A percentile compares a stretch with the other conserved stretches of the same genome.
These are phyloP conservation scores for Pestalotiopsis sp. DNA, from an alignment of 2,329 filamentous ascomycete species.

Conservation along the genomic window DNA sequence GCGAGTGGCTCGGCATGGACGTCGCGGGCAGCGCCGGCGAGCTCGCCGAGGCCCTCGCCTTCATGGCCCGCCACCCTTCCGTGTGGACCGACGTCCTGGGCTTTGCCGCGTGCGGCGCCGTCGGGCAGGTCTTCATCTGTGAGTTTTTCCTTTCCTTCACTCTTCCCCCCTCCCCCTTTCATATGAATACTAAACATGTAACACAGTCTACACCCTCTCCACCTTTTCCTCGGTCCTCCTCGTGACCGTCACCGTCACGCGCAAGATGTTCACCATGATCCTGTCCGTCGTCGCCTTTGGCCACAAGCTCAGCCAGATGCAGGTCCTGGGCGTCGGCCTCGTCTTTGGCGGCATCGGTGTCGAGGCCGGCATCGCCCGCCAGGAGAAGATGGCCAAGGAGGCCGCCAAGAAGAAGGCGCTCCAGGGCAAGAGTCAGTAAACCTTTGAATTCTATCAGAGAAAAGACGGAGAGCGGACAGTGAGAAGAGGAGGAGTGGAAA, in stretches of 20 bases:
- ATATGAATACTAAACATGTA: background rate
- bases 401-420: constrained; percentile 55
- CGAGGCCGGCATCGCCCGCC: constrained; percentile 79
- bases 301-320: constrained; percentile 82
- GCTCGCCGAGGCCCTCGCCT: constrained; percentile 76
- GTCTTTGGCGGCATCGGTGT: constrained; percentile 96
- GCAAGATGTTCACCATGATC: constrained; percentile 99
- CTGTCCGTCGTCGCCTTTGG: constrained; percentile 94
- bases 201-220: constrained; percentile 81
- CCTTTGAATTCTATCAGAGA: background rate
- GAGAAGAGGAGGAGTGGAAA: background rate
- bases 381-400: constrained; percentile 84
- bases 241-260: constrained; percentile 94
- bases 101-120: constrained; percentile 86
- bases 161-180: background rate
- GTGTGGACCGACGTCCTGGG: constrained; percentile 88
- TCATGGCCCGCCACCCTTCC: constrained; percentile 77
- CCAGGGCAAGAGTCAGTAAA: constrained; percentile 19
- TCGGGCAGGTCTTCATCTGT: constrained; percentile 97
- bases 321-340: constrained; percentile 89
- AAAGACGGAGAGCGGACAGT: background rate
- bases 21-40: constrained; percentile 72
- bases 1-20: constrained; percentile 70
- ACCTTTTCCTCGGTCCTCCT: constrained; percentile 90
- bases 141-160: constrained; percentile 33